A percentile compares a stretch with the other conserved stretches of the same genome.
Conservation (phyloP, 306 rosid species). For the Echinosophora koreensis region DNA sequence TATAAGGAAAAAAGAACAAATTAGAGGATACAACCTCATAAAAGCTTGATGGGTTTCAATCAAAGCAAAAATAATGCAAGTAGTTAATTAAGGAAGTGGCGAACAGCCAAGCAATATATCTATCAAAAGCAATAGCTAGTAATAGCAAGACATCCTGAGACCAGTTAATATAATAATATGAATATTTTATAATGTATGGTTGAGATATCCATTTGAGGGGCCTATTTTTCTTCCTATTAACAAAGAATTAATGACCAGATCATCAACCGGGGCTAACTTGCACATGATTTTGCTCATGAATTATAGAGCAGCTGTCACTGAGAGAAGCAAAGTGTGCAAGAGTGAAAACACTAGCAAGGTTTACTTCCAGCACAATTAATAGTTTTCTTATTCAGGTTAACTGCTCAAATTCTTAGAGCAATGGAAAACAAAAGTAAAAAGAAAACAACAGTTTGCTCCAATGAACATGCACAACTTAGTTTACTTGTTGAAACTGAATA, state of each 20-base stretch:
- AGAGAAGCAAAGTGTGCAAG: neutral
- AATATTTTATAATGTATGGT: conserved; percentile 44
- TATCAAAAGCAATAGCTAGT: neutral
- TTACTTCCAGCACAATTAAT: conserved; percentile 45
- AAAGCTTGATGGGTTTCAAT: conserved; percentile 30
- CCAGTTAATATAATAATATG: conserved; percentile 27
- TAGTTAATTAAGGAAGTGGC: conserved; percentile 12
- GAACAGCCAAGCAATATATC: conserved; percentile 40
- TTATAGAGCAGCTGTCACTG: conserved; percentile 20
- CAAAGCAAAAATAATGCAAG: conserved; percentile 16
- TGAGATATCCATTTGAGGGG: conserved; percentile 51
- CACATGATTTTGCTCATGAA: conserved; percentile 38
- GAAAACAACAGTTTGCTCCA: conserved; percentile 17
- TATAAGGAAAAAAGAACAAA: neutral
- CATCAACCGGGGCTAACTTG: conserved; percentile 10
- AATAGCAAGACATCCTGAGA: conserved; percentile 9
- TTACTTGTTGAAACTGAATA: conserved; percentile 42
- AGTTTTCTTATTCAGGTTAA: conserved; percentile 22
- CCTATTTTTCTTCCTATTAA: conserved; percentile 19
- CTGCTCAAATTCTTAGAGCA: conserved; percentile 31
- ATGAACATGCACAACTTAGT: conserved; percentile 22
- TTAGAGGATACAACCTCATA: conserved; percentile 12
- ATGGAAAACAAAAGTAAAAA: neutral
- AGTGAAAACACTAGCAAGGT: neutral
- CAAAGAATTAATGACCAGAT: conserved; percentile 12